Evolutionary conservation across 106 monocot species (phyloP), one percentile per base, ranked within the genome.

Genomic region (Ottelia alismoides): DNA sequence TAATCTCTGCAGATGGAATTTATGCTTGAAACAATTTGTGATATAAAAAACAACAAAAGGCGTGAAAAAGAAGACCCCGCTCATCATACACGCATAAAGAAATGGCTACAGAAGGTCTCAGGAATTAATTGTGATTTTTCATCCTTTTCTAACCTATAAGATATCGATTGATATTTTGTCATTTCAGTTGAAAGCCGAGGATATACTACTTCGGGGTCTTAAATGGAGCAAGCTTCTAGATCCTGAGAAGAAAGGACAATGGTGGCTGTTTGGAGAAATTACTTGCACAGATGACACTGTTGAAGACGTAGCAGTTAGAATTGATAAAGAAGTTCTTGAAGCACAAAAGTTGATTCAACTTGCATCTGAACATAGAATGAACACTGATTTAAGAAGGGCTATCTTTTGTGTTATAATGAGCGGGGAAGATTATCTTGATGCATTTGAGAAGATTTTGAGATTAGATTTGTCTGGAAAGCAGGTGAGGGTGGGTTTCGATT

Each of bases 321-420:
- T 88, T 24, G 78, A 64, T 55, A 77, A 61, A 48, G 90, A 85
- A 57, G 61, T 72, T 27, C 51, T 49, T 2, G 98, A 98, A 57
- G 62, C 82, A 25, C 89, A 89, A 63, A 82, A 77, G 31, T 65
- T 89, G 46, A 61, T 98, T 52, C 82, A 98, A 47, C 74, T 98
- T 47, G 98, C 90, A 40, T 69, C 98, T 20, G 28, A 74, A 12
- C 98, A 90, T 64, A 69, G 85, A 64, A 98, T 90, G 98, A 98
- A 98, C 54, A 90, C 89, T 28, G 85, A 89, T 58, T 30, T 77
- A 46, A 78, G 98, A 52, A 76, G 79, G 62, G 98, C 90, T 31
- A 85, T 98, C 22, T 98, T 98, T 57, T 90, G 79, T 55, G 78
- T 98, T 52, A 90, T 90, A 18, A 90, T 98, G 81, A 98, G 85